phyloP scores from a whole-genome alignment of 768 basidiomycete species.

The Dentipellis sp. region DNA sequence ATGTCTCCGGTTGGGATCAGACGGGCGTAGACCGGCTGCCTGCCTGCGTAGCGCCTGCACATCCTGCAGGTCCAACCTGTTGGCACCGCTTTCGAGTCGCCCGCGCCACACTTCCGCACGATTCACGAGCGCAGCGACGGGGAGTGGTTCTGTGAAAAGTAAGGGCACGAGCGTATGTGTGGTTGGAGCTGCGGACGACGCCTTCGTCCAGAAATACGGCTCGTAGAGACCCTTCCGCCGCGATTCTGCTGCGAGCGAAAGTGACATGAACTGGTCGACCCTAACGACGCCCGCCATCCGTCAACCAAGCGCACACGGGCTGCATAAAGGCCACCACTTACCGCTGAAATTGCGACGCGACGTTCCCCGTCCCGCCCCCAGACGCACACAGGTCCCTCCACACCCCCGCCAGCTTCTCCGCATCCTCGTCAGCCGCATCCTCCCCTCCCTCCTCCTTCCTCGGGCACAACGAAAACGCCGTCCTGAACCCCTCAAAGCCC shows the following conservation, averaged over 20 bases:
- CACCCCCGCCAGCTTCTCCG: slow-evolving; percentile 39
- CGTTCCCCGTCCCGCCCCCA: slow-evolving; percentile 28
- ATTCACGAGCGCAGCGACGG: slow-evolving; percentile 59
- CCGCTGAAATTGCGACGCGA: slow-evolving; percentile 55
- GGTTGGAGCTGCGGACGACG: slow-evolving; percentile 17
- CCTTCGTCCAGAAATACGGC: slow-evolving; percentile 63
- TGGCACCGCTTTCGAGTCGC: slow-evolving; percentile 55
- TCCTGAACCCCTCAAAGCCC: slow-evolving; percentile 13
- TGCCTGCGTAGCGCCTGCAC: slow-evolving; percentile 46
- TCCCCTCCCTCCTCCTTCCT: slow-evolving; percentile 8
- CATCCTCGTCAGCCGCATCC: slow-evolving; percentile 23
- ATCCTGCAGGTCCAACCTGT: slow-evolving; percentile 41
- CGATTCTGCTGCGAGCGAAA: slow-evolving; percentile 69
- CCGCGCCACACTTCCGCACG: slow-evolving; percentile 54
- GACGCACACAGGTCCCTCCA: slow-evolving; percentile 43
- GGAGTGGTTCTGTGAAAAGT: slow-evolving; percentile 68
- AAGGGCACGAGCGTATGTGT: slow-evolving; percentile 48
- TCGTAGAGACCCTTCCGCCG: slow-evolving; percentile 68
- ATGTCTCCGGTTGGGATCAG: slow-evolving; percentile 24
- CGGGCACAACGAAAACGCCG: slow-evolving; percentile 11
- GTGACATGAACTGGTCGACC: slow-evolving; percentile 68
- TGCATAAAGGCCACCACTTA: slow-evolving; percentile 24
- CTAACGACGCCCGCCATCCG: slow-evolving; percentile 24
- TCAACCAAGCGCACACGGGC: not conserved
- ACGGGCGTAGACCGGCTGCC: slow-evolving; percentile 37